phyloP scores from a whole-genome alignment of 1,284 basidiomycete genomes.

The Pseudozyma pruni region DNA sequence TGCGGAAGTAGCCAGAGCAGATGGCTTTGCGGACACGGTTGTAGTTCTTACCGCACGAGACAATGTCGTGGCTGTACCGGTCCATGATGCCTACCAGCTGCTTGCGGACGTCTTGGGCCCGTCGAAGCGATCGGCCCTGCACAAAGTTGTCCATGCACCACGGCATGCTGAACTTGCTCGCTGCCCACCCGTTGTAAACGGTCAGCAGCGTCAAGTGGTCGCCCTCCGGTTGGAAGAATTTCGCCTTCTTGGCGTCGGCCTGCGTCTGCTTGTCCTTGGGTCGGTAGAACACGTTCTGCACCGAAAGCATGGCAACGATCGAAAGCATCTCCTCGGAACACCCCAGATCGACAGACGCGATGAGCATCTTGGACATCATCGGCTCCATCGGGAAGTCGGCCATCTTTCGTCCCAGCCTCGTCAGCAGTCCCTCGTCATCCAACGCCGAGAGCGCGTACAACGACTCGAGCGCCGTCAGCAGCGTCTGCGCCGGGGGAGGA shows the following conservation, averaged over 20 bases:
- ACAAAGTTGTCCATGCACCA: slow-evolving; percentile 88
- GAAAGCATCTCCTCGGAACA: slow-evolving; percentile 97
- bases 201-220: slow-evolving; percentile 94
- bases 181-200: slow-evolving; percentile 99
- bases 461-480: slow-evolving; percentile 92
- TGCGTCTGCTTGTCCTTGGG: slow-evolving; percentile 99
- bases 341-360: slow-evolving; percentile 92
- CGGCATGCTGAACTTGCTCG: slow-evolving; percentile 85
- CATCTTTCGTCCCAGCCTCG: slow-evolving; percentile 95
- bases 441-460: slow-evolving; percentile 94
- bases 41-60: slow-evolving; percentile 90
- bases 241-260: slow-evolving; percentile 98
- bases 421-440: slow-evolving; percentile 95
- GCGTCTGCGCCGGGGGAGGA: slow-evolving; percentile 93
- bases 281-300: slow-evolving; percentile 95
- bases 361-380: slow-evolving; percentile 94
- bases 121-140: slow-evolving; percentile 92
- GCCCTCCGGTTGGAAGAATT: slow-evolving; percentile 85
- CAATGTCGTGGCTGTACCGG: slow-evolving; percentile 95
- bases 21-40: slow-evolving; percentile 94
- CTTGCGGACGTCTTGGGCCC: slow-evolving; percentile 97
- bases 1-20: slow-evolving; percentile 78
- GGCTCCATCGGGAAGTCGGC: slow-evolving; percentile 99
- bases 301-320: slow-evolving; percentile 96
- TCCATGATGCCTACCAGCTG: slow-evolving; percentile 99